A percentile compares a stretch with the other conserved stretches of the same genome.
These are phyloP conservation scores for Clitopilus passeckerianus DNA, from an alignment of 768 basidiomycete genomes.

Conservation along the genomic window DNA sequence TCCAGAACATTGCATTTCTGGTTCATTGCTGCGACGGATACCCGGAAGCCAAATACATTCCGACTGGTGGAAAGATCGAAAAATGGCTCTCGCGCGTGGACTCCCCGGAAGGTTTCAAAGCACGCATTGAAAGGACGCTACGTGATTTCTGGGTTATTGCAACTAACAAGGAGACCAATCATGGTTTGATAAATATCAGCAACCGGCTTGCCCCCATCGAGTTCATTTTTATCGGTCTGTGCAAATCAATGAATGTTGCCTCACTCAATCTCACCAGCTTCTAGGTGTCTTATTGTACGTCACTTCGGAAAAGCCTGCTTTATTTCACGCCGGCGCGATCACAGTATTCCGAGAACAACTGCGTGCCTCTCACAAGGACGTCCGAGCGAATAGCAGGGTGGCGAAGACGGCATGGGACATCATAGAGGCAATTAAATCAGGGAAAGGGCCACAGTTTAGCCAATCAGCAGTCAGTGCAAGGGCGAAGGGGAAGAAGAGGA, in stretches of 20 bases:
- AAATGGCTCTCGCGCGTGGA: conserved; percentile 42
- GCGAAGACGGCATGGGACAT: conserved; percentile 54
- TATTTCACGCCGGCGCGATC: conserved; percentile 51
- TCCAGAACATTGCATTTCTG: conserved; percentile 68
- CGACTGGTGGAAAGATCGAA: conserved; percentile 53
- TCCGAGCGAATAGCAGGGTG: conserved; percentile 57
- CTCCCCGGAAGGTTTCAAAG: conserved; percentile 38
- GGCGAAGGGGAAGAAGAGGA: conserved; percentile 23
- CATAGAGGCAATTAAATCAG: conserved; percentile 34
- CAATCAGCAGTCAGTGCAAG: neutral
- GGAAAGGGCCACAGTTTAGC: conserved; percentile 2
- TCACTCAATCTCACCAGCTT: too few species aligned
- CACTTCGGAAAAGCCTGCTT: conserved; percentile 35
- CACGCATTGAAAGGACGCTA: conserved; percentile 48
- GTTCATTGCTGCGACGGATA: conserved; percentile 61
- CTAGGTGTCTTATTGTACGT: conserved; percentile 65
- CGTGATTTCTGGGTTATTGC: conserved; percentile 53
- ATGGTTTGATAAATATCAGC: conserved; percentile 47
- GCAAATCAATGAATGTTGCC: neutral
- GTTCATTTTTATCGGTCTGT: conserved; percentile 76
- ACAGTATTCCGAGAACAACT: conserved; percentile 51
- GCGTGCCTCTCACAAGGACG: conserved; percentile 53
- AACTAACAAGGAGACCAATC: conserved; percentile 26
- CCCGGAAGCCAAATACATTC: conserved; percentile 40
- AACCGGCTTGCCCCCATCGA: conserved; percentile 69